Percentiles rank a stretch among this genome's conserved stretches.
Evolutionary conservation across 768 basidiomycete species (phyloP).

Genomic region (Lactarius trivialis): DNA sequence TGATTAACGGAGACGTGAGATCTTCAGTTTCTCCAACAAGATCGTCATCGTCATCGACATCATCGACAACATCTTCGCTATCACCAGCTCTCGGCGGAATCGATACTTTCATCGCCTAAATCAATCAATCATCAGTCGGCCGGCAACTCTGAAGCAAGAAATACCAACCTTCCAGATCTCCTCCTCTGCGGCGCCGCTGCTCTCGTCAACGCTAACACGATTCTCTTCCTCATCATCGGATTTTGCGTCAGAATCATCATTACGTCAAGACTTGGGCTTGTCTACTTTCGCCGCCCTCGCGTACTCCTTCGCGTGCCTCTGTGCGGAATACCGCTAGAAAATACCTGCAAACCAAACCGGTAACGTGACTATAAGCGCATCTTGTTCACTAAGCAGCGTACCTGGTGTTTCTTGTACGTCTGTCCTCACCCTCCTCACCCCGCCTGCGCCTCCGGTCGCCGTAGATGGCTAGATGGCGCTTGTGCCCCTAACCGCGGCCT

Average conservation of each 20-base stretch:
- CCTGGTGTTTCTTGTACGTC: slow-evolving; percentile 59
- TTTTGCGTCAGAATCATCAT: slow-evolving; percentile 32
- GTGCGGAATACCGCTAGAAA: slow-evolving; percentile 88
- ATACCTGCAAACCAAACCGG: slow-evolving; percentile 50
- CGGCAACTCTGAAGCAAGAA: background rate
- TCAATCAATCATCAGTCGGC: slow-evolving; percentile 8
- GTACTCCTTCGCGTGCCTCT: slow-evolving; percentile 53
- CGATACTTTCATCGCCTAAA: slow-evolving; percentile 81
- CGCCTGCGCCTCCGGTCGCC: slow-evolving; percentile 50
- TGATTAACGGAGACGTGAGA: slow-evolving; percentile 26
- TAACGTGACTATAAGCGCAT: background rate
- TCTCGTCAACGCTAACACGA: slow-evolving; percentile 34
- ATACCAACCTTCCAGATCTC: slow-evolving; percentile 87
- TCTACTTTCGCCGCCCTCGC: slow-evolving; percentile 43
- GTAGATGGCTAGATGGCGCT: slow-evolving; percentile 96
- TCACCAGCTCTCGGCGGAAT: slow-evolving; percentile 63
- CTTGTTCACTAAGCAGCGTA: slow-evolving; percentile 30
- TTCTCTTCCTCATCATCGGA: slow-evolving; percentile 29
- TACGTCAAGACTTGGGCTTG: slow-evolving; percentile 38
- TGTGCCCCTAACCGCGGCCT: slow-evolving; percentile 58
- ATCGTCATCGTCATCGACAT: slow-evolving; percentile 27
- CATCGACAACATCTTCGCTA: slow-evolving; percentile 31
- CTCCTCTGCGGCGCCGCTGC: slow-evolving; percentile 50
- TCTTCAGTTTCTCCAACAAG: slow-evolving; percentile 24
- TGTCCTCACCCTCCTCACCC: slow-evolving; percentile 67